phyloP scores from a whole-genome alignment of 1,284 basidiomycete species.

The Ceraceosorus bombacis region DNA sequence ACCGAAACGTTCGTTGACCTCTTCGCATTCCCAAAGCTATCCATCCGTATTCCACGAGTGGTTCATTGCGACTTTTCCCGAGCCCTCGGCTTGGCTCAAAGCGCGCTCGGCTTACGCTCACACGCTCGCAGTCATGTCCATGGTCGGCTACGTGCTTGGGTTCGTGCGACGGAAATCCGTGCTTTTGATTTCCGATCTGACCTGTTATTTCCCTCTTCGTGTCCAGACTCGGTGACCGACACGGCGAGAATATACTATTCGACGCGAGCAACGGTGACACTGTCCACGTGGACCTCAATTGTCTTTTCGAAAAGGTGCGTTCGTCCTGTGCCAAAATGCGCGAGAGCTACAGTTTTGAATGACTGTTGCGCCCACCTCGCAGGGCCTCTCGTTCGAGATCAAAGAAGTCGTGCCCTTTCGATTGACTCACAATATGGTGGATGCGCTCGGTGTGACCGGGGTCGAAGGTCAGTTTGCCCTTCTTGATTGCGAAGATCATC shows the following conservation, averaged over 20 bases:
- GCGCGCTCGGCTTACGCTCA: conserved; percentile 78
- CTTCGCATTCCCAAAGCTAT: conserved; percentile 34
- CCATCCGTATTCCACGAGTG: conserved; percentile 90
- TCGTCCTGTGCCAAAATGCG: conserved; percentile 33
- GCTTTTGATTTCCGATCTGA: neutral
- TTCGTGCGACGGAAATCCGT: conserved; percentile 48
- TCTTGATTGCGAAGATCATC: neutral
- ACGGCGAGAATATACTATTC: conserved; percentile 92
- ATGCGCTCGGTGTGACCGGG: conserved; percentile 86
- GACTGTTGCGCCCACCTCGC: neutral
- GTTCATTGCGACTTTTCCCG: conserved; percentile 94
- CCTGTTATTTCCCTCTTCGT: neutral
- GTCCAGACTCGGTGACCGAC: conserved; percentile 83
- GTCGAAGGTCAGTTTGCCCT: conserved; percentile 65
- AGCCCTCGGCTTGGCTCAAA: conserved; percentile 87
- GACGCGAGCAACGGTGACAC: conserved; percentile 82
- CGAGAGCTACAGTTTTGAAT: neutral
- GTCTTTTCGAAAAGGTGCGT: conserved; percentile 76
- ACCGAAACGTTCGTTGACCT: neutral
- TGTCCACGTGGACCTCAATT: conserved; percentile 97
- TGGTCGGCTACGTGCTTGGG: conserved; percentile 97
- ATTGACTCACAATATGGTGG: conserved; percentile 86
- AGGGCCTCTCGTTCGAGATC: conserved; percentile 70
- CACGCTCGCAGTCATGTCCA: conserved; percentile 94
- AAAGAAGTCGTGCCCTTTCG: conserved; percentile 92